These are phyloP conservation scores for Psilocybe subaeruginosa DNA, from an alignment of 768 basidiomycete genomes.

Conservation along the genomic window DNA sequence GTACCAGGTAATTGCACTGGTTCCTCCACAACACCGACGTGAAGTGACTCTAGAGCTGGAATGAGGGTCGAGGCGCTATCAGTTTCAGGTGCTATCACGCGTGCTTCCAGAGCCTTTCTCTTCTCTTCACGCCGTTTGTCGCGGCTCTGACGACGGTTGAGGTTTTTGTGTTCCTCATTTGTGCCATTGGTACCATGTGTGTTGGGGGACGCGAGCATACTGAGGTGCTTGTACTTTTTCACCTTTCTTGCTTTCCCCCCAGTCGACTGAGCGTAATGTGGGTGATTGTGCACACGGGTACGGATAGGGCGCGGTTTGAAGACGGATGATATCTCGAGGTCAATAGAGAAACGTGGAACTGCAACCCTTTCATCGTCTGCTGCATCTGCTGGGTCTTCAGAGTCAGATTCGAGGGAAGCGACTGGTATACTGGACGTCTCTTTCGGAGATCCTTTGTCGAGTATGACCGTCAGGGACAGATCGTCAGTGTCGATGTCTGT, in stretches of 20 bases:
- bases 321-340: constrained; percentile 71
- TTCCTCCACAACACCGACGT: constrained; percentile 27
- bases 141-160: constrained; percentile 45
- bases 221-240: constrained; percentile 41
- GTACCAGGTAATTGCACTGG: constrained; percentile 10
- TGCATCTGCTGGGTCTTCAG: constrained; percentile 31
- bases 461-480: constrained; percentile 34
- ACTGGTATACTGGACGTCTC: constrained; percentile 21
- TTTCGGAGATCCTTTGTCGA: constrained; percentile 21
- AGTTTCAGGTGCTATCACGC: constrained; percentile 24
- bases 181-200: constrained; percentile 15
- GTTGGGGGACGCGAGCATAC: constrained; percentile 20
- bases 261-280: constrained; percentile 27
- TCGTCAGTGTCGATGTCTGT: constrained; percentile 42
- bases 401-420: constrained; percentile 57
- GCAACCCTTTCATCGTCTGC: constrained; percentile 31
- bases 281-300: constrained; percentile 36
- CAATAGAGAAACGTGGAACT: constrained; percentile 39
- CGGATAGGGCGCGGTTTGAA: constrained; percentile 74
- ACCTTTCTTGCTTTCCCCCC: constrained; percentile 38
- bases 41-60: constrained; percentile 33
- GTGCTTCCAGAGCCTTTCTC: constrained; percentile 34
- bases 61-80: constrained; percentile 25
- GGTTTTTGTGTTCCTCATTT: constrained; percentile 31
- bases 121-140: constrained; percentile 58